Percentiles rank a stretch among this genome's conserved stretches.
Conservation (phyloP, 2,329 filamentous ascomycete genomes). For the Coniochaeta sp. region DNA sequence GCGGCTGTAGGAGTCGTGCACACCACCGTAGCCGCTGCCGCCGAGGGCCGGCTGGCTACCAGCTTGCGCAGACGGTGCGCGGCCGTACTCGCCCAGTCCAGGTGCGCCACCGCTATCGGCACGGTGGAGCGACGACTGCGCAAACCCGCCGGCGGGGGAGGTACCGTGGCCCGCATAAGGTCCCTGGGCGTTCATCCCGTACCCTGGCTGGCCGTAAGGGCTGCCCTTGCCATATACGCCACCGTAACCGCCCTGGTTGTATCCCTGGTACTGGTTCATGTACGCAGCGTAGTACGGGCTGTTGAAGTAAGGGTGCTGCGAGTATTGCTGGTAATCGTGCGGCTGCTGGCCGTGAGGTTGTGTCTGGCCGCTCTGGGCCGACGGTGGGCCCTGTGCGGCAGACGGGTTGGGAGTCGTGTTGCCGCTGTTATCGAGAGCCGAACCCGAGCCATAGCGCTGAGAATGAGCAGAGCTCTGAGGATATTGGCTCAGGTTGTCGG, state of each 20-base stretch:
- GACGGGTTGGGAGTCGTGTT: slow-evolving; percentile 86
- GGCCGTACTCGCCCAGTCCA: slow-evolving; percentile 47
- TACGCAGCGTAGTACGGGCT: slow-evolving; percentile 59
- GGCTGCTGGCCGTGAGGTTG: slow-evolving; percentile 32
- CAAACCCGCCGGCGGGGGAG: slow-evolving; percentile 45
- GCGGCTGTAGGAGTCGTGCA: slow-evolving; percentile 49
- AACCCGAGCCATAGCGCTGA: slow-evolving; percentile 39
- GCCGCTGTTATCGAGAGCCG: slow-evolving; percentile 69
- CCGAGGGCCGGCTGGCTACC: slow-evolving; percentile 42
- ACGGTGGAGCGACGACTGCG: slow-evolving; percentile 43
- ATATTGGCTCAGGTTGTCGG: slow-evolving; percentile 60
- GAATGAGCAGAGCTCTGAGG: slow-evolving; percentile 67
- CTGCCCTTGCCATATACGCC: slow-evolving; percentile 48
- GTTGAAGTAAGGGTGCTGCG: slow-evolving; percentile 52
- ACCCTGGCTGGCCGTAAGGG: slow-evolving; percentile 47
- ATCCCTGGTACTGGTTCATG: slow-evolving; percentile 39
- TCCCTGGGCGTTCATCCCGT: slow-evolving; percentile 47
- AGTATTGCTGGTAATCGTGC: slow-evolving; percentile 41
- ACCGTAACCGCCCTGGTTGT: slow-evolving; percentile 42
- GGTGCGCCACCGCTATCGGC: slow-evolving; percentile 42
- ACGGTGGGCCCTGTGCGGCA: slow-evolving; percentile 38
- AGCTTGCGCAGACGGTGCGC: slow-evolving; percentile 41
- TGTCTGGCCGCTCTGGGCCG: slow-evolving; percentile 21
- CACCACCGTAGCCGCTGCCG: slow-evolving; percentile 39
- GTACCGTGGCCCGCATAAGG: slow-evolving; percentile 46